A percentile compares a stretch with the other conserved stretches of the same genome.
Conservation (phyloP, 177 flowering plant species). For the Vitis hybrid region DNA sequence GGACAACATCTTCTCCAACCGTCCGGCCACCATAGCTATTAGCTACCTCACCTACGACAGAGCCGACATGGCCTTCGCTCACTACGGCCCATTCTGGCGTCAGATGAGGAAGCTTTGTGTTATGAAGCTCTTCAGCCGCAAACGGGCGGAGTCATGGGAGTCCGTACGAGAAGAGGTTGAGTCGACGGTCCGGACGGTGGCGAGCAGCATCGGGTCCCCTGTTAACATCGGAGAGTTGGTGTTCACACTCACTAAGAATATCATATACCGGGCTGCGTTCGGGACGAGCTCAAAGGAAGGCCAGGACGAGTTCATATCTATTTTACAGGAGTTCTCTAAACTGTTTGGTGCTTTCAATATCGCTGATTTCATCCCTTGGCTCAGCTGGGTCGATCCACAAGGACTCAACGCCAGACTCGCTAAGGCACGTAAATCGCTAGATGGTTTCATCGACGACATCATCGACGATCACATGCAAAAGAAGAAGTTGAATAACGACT, state of each 20-base stretch:
- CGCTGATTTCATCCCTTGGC: slow-evolving; percentile 58
- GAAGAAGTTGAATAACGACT: slow-evolving; percentile 7
- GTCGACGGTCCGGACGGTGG: slow-evolving; percentile 20
- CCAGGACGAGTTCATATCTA: slow-evolving; percentile 51
- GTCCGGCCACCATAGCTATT: slow-evolving; percentile 61
- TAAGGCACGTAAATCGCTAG: slow-evolving; percentile 50
- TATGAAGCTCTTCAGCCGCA: slow-evolving; percentile 65
- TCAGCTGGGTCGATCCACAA: slow-evolving; percentile 49
- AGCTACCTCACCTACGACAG: slow-evolving; percentile 62
- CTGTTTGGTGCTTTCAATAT: slow-evolving; percentile 67
- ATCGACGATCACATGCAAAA: slow-evolving; percentile 61
- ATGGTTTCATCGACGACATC: slow-evolving; percentile 57
- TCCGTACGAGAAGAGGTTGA: slow-evolving; percentile 67
- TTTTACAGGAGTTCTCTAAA: slow-evolving; percentile 73
- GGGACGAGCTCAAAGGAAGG: slow-evolving; percentile 46
- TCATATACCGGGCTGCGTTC: slow-evolving; percentile 59
- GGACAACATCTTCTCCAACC: slow-evolving; percentile 59
- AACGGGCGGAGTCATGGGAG: slow-evolving; percentile 64
- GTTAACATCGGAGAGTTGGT: slow-evolving; percentile 57
- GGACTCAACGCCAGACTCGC: slow-evolving; percentile 39
- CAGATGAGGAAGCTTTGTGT: slow-evolving; percentile 80
- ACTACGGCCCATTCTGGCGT: slow-evolving; percentile 82
- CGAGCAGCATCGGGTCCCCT: slow-evolving; percentile 18
- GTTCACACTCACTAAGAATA: slow-evolving; percentile 44
- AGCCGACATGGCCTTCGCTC: slow-evolving; percentile 75